These are phyloP conservation scores for Microglena sp. DNA, from an alignment of 139 green algal species.

Conservation along the genomic window DNA sequence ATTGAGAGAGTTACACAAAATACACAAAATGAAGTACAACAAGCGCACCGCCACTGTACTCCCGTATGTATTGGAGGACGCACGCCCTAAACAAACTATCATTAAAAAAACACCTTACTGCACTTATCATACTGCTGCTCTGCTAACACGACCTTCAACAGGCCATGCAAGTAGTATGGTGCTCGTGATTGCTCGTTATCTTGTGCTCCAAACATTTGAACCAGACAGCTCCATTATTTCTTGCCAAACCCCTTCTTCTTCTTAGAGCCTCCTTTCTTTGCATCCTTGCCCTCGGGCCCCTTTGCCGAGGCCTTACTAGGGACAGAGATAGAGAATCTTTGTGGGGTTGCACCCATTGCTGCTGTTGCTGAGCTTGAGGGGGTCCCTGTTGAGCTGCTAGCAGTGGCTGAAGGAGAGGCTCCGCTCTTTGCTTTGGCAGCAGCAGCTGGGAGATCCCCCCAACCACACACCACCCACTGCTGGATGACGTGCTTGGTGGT, in stretches of 20 bases:
- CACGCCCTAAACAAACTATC: too few species aligned
- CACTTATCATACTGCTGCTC: too few species aligned
- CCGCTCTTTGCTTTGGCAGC: not conserved
- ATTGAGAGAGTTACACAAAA: too few species aligned
- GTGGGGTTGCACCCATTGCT: not conserved
- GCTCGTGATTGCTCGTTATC: too few species aligned
- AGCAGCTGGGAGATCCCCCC: not conserved
- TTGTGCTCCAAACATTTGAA: too few species aligned
- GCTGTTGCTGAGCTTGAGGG: not conserved
- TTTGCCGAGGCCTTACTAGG: not conserved
- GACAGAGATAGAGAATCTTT: too few species aligned
- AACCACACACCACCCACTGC: conserved; percentile 1
- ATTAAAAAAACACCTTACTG: too few species aligned
- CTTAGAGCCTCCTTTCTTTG: not conserved
- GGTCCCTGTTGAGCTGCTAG: not conserved
- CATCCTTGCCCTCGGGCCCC: not conserved
- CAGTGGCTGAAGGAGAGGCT: not conserved
- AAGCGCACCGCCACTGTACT: too few species aligned
- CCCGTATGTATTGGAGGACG: too few species aligned
- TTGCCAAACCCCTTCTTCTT: not conserved
- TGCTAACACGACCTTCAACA: too few species aligned
- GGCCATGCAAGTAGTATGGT: too few species aligned
- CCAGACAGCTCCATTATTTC: conserved; percentile 1
- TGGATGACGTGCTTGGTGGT: conserved; percentile 3
- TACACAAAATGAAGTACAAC: too few species aligned